Evolutionary conservation across 495 filamentous ascomycete species (phyloP).

Genomic region (Bryoglossum gracile): DNA sequence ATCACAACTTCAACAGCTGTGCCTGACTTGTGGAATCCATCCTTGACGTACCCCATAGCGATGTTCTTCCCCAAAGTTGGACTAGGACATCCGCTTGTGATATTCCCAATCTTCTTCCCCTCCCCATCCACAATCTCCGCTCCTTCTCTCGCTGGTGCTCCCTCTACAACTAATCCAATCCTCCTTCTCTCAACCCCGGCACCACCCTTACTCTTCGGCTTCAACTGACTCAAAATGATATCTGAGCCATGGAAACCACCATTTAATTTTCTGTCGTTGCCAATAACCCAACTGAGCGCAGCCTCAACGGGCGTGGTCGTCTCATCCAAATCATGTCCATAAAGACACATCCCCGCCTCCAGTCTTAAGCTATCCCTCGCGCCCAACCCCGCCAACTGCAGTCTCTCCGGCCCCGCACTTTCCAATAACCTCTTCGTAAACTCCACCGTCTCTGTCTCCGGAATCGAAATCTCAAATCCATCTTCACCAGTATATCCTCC

Average conservation of each 20-base stretch:
- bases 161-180: conserved; percentile 76
- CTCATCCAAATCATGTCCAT: conserved; percentile 94
- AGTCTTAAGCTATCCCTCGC: conserved; percentile 87
- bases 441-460: conserved; percentile 45
- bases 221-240: conserved; percentile 63
- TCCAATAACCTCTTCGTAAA: conserved; percentile 57
- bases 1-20: conserved; percentile 78
- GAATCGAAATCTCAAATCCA: conserved; percentile 92
- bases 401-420: conserved; percentile 47
- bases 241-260: conserved; percentile 70
- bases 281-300: conserved; percentile 77
- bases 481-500: conserved; percentile 97
- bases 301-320: conserved; percentile 81
- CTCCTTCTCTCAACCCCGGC: conserved; percentile 61
- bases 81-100: conserved; percentile 87
- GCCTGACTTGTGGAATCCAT: conserved; percentile 76
- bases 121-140: conserved; percentile 62
- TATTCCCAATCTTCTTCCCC: conserved; percentile 49
- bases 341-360: conserved; percentile 96
- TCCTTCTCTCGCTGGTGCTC: conserved; percentile 85
- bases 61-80: conserved; percentile 83
- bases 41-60: conserved; percentile 89
- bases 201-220: conserved; percentile 57
- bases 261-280: conserved; percentile 61
- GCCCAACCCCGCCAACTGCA: conserved; percentile 79